phyloP scores from a whole-genome alignment of 768 basidiomycete genomes.

The Tulasnella sp. region DNA sequence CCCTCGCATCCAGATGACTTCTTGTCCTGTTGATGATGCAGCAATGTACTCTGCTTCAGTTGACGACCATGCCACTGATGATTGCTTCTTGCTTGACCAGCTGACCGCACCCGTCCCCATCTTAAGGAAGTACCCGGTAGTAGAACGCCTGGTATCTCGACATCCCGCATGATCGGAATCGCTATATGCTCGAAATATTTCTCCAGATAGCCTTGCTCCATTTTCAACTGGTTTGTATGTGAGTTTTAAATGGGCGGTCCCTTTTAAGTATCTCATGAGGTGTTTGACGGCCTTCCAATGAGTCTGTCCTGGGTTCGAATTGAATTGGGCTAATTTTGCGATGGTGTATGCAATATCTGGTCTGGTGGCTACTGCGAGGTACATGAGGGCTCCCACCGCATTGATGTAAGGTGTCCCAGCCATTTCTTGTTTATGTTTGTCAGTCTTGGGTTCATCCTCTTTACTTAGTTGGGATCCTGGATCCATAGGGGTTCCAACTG shows the following conservation, averaged over 20 bases:
- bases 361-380: conserved; percentile 33
- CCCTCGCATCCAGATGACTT: conserved; percentile 34
- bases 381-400: conserved; percentile 31
- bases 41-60: conserved; percentile 39
- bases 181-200: conserved; percentile 31
- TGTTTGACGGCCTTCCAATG: conserved; percentile 40
- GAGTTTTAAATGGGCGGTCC: conserved; percentile 11
- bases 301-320: conserved; percentile 32
- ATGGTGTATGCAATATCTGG: conserved; percentile 37
- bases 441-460: conserved; percentile 36
- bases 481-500: background rate
- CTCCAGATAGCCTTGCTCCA: background rate
- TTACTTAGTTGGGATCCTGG: conserved; percentile 33
- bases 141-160: conserved; percentile 38
- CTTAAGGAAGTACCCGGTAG: conserved; percentile 42
- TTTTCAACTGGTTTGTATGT: background rate
- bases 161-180: conserved; percentile 39
- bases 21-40: conserved; percentile 31
- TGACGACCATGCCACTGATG: conserved; percentile 40
- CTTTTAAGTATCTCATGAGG: conserved; percentile 25
- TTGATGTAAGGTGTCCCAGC: conserved; percentile 3
- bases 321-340: conserved; percentile 26
- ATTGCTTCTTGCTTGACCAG: conserved; percentile 44
- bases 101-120: conserved; percentile 41
- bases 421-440: conserved; percentile 33